phyloP scores from a whole-genome alignment of 1,284 basidiomycete genomes.

The Singerocomus rubriflavus region DNA sequence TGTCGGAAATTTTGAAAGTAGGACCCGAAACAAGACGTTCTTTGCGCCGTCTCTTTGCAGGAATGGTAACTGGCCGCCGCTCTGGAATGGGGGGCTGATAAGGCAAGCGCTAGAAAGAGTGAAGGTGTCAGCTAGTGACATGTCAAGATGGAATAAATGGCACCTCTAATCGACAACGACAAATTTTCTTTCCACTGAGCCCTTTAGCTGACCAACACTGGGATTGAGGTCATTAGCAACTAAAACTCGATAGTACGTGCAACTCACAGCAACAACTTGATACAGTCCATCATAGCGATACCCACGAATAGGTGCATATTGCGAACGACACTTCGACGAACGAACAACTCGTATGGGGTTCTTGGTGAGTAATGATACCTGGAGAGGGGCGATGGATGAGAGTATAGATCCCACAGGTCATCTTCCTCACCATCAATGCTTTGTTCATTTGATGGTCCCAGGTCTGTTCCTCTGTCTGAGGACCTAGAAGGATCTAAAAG shows the following conservation, averaged over 20 bases:
- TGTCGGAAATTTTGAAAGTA: neutral
- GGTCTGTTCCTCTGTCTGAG: constrained; percentile 24
- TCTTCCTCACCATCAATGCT: constrained; percentile 19
- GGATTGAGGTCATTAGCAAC: neutral
- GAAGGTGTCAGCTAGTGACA: neutral
- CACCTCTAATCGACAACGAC: constrained; percentile 30
- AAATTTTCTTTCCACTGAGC: constrained; percentile 13
- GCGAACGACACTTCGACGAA: constrained; percentile 17
- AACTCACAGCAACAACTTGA: constrained; percentile 17
- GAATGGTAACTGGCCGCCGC: neutral
- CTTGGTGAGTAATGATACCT: constrained; percentile 23
- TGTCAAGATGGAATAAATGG: neutral
- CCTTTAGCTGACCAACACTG: constrained; percentile 26
- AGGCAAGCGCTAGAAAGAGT: constrained; percentile 24
- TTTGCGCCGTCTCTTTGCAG: neutral
- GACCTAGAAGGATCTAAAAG: constrained; percentile 19
- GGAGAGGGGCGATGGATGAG: neutral
- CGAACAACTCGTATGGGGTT: constrained; percentile 27
- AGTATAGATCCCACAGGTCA: neutral
- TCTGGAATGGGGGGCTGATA: constrained; percentile 23
- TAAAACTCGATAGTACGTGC: neutral
- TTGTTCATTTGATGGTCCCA: constrained; percentile 19
- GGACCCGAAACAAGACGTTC: neutral
- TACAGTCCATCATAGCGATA: constrained; percentile 33
- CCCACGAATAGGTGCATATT: constrained; percentile 24